Base-by-base conservation (phyloP, 495 filamentous ascomycete genomes). In the Lindgomyces ingoldianus region DNA sequence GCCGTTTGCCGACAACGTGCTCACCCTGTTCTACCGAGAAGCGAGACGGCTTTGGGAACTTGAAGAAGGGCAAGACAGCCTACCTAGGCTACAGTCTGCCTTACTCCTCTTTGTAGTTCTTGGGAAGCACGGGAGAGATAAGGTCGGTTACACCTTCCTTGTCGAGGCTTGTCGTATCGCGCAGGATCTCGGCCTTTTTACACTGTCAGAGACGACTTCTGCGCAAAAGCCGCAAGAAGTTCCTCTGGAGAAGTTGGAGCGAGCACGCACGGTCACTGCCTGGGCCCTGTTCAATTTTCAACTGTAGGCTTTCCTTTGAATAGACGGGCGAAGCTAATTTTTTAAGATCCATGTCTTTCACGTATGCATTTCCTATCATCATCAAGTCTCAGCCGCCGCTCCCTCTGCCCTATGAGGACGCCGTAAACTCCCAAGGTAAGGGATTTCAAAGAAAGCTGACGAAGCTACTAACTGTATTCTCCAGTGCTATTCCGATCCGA, bases 251-350 rank as follows among this genome's bases (percentile, higher is more conserved):
- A 56, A 45, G 29, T 60, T 41, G 64, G 64, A 44, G 19, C 61
- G 24, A 18, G 57, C 42, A 14, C 49, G 57, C 11, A 33, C 57
- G 0, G 64, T 62, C 10, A 57, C 57, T 22, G 64, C 64, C 0
- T 67, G 64, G 64, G 51, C 50, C 2, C 49, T 67, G 8, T 67
- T 67, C 27, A 67, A 67, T 30, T 67, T 67, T 24, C 64, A 67
- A 56, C 21, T 61, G 64, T 66, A 24, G 55, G 63, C 47, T n/a
- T 3, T 1, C n/a, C 21, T 25, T 18, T 8, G 18, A 27, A 9
- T 1, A 9, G 1, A 11, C 26, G 6, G 41, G 4, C 16, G 21
- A 3, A 3, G 47, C 44, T 54, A 11, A 59, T 27, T 1, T 14
- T 29, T 19, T 10, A 25, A 66, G 63, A 21, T 54, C 57, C 1